Base-by-base conservation (phyloP, 2,329 filamentous ascomycete species). In the Talaromyces albobiverticillius region DNA sequence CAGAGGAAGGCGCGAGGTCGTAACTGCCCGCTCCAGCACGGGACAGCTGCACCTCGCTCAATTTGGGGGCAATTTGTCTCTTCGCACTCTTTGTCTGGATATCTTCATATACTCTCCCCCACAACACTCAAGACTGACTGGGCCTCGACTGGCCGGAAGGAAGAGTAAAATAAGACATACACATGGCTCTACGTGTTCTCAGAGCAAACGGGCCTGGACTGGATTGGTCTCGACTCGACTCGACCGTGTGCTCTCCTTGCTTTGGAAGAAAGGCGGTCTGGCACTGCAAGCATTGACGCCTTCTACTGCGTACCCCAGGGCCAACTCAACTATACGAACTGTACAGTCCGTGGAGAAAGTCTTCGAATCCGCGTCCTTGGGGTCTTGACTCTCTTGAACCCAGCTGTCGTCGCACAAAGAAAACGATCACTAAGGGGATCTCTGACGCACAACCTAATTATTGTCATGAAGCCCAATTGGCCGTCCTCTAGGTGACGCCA, bases 231-330 rank as follows among this genome's bases (percentile, higher is more conserved):
- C 31, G 49, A 45, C 38, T 45, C 49, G 41, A 36, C 22, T 38
- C 20, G 50, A 22, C 18, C 20, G 22, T 34, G 45, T 45, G 5
- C 16, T 31, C 16, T 51, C 48, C 26, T 51, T 52, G 50, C 50
- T n/a, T 52, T 36, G 23, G 41, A 45, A 46, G 50, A 52, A 46
- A 40, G 9, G 50, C 50, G 50, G 50, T 52, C 41, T n/a, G n/a
- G n/a, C n/a, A n/a, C n/a, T 52, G 41, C 50, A 52, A 38, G 47
- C 23, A 29, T 41, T 50, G 34, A 23, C 25, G 36, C 26, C 41
- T 41, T 50, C 38, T 42, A 42, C 25, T 18, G 18, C 38, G 36
- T 50, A 16, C 47, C 41, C 29, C 46, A 48, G 11, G 46, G 25
- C 22, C 31, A 48, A 20, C 25, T 29, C 26, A n/a, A n/a, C n/a